Evolutionary conservation across 108 stramenopile genomes (phyloP).

Genomic region (Cyclotella sp.): DNA sequence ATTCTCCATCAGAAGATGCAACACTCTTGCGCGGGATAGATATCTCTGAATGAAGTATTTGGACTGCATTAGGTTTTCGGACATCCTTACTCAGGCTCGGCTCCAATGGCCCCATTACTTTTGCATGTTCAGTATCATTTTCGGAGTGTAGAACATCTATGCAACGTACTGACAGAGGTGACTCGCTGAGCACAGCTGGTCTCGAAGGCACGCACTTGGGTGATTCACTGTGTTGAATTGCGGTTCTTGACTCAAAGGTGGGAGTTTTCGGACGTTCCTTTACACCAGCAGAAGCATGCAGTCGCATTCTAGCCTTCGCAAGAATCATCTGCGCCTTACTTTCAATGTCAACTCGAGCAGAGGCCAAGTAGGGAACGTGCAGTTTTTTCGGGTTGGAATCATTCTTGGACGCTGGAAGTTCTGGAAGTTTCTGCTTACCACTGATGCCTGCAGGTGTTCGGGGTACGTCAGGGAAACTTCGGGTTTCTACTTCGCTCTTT

Average conservation of each 20-base stretch:
- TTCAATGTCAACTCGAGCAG: constrained; percentile 18
- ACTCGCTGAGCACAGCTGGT: constrained; percentile 48
- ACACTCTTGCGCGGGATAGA: background rate
- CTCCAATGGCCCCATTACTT: background rate
- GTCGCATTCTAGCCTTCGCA: constrained; percentile 41
- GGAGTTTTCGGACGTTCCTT: constrained; percentile 2
- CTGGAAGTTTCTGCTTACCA: background rate
- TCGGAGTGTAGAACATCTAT: constrained; percentile 9
- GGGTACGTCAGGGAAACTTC: constrained; percentile 9
- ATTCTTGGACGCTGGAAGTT: background rate
- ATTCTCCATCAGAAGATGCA: background rate
- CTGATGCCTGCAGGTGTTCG: no score
- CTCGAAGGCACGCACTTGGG: constrained; percentile 1
- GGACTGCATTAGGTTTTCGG: constrained; percentile 3
- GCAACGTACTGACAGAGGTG: constrained; percentile 42
- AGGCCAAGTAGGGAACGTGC: constrained; percentile 4
- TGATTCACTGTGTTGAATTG: background rate
- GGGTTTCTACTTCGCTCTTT: constrained; percentile 1
- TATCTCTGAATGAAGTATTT: constrained; percentile 9
- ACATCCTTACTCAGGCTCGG: background rate
- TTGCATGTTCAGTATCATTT: background rate
- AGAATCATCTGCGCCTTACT: constrained; percentile 49
- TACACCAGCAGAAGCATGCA: constrained; percentile 20
- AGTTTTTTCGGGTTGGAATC: constrained; percentile 2
- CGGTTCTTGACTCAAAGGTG: background rate